Base-by-base conservation (phyloP, 2,329 filamentous ascomycete species). In the Aureobasidium sp. region DNA sequence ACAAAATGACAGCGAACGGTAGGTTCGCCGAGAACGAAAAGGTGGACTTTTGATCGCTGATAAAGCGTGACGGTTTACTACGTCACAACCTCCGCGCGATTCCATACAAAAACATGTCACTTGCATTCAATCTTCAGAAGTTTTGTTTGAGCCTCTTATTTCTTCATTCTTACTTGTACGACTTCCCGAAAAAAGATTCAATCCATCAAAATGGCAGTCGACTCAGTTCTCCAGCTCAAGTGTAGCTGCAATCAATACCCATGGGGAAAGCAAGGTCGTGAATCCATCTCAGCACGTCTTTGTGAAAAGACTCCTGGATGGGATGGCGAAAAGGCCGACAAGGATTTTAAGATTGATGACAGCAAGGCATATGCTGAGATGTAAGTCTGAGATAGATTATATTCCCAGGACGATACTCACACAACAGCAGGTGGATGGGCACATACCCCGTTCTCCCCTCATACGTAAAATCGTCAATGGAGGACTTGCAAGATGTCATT, bases 381-480 rank as follows among this genome's bases (percentile, higher is more conserved):
- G 71, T 69, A 56, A 59, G 51, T 40, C 6, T 27, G 4, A 6
- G 59, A 1, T 6, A n/a, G 7, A 11, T 1, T 44, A 12, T 4
- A 30, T 25, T 34, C 24, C n/a, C n/a, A 3, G 12, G 30, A 11
- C 29, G 7, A 11, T 21, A 11, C 53, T 59, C 6, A 48, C 48
- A 66, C 30, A 16, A 25, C 0, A 2, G 30, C 51, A 63, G 61
- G 76, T 89, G 85, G 85, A 85, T 89, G 73, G 85, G 84, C 3
- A 88, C 86, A 39, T 88, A 90, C 63, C 84, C 85, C 0, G 80
- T 80, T 34, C 78, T 84, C 22, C 85, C 85, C 0, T 85, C 83
- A 1, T 79, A 80, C 51, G 48, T 51, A 24, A 51, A 40, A 27
- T 40, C 35, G 8, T 72, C 86, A 1, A 69, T 85, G 19, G 84